phyloP scores from a whole-genome alignment of 2,329 filamentous ascomycete genomes.

The Xylariaceae sp. region DNA sequence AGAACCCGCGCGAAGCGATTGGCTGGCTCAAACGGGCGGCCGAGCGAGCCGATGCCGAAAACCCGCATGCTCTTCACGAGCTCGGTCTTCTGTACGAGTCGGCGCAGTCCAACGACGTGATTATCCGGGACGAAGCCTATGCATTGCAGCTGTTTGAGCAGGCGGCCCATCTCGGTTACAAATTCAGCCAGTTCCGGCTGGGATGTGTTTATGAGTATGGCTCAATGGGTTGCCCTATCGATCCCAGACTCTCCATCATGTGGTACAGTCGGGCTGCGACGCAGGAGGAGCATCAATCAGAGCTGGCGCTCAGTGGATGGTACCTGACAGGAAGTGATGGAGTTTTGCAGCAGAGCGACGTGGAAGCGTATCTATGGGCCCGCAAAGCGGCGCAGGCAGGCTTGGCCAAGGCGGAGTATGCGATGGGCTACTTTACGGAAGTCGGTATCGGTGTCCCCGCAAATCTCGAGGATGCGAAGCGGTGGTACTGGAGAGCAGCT shows the following conservation, averaged over 20 bases:
- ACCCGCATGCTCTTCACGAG: slow-evolving; percentile 93
- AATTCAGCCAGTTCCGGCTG: slow-evolving; percentile 87
- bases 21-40: slow-evolving; percentile 91
- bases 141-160: slow-evolving; percentile 76
- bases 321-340: slow-evolving; percentile 88
- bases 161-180: slow-evolving; percentile 85
- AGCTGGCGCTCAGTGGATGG: slow-evolving; percentile 82
- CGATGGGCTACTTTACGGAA: slow-evolving; percentile 97
- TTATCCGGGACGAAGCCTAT: slow-evolving; percentile 77
- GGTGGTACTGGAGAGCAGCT: slow-evolving; percentile 96
- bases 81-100: slow-evolving; percentile 64
- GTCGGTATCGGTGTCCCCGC: slow-evolving; percentile 83
- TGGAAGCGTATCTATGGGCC: slow-evolving; percentile 95
- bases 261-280: slow-evolving; percentile 91
- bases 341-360: slow-evolving; percentile 85
- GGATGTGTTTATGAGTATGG: slow-evolving; percentile 90
- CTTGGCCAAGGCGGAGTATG: slow-evolving; percentile 90
- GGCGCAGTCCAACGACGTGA: slow-evolving; percentile 60
- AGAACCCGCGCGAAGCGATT: slow-evolving; percentile 78
- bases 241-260: slow-evolving; percentile 77
- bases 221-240: slow-evolving; percentile 72
- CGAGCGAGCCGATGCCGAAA: slow-evolving; percentile 79
- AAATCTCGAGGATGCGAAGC: slow-evolving; percentile 89
- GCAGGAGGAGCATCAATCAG: slow-evolving; percentile 90
- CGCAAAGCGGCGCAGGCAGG: slow-evolving; percentile 85